These are phyloP conservation scores for Puccinellia tenuiflora DNA, from an alignment of 176 grass and related monocot genomes.

Conservation along the genomic window DNA sequence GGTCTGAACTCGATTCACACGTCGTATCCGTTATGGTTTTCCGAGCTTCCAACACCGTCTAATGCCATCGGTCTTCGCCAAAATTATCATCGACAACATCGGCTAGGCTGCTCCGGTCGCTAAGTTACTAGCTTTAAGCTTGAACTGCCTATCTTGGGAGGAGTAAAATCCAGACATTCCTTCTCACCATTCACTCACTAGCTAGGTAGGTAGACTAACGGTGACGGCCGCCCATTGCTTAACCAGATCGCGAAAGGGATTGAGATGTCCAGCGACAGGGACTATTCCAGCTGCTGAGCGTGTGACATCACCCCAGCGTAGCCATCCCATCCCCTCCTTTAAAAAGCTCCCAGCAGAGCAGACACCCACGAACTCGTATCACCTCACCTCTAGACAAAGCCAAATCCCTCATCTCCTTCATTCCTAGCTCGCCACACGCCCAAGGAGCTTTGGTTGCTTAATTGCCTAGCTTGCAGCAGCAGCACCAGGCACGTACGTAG, in stretches of 20 bases:
- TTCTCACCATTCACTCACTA: not conserved
- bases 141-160: too few species aligned
- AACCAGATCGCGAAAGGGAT: conserved; percentile 26
- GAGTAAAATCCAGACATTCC: not conserved
- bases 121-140: too few species aligned
- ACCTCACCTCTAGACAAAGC: conserved; percentile 3
- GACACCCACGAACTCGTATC: conserved; percentile 20
- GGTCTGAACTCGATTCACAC: too few species aligned
- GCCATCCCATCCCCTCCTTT: conserved; percentile 29
- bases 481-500: not conserved
- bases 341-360: conserved; percentile 12
- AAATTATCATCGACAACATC: too few species aligned
- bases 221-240: not conserved
- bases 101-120: too few species aligned
- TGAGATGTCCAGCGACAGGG: conserved; percentile 8
- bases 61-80: too few species aligned
- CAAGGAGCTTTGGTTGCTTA: not conserved
- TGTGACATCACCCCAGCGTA: conserved; percentile 29
- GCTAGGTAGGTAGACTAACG: not conserved
- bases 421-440: not conserved
- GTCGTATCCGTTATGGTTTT: too few species aligned
- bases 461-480: not conserved
- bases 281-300: not conserved
- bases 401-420: conserved; percentile 1
- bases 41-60: too few species aligned